Percentiles rank a stretch among this genome's conserved stretches.
Evolutionary conservation across 176 grass and related monocot species (phyloP).

Genomic region (Alloteropsis semialata): DNA sequence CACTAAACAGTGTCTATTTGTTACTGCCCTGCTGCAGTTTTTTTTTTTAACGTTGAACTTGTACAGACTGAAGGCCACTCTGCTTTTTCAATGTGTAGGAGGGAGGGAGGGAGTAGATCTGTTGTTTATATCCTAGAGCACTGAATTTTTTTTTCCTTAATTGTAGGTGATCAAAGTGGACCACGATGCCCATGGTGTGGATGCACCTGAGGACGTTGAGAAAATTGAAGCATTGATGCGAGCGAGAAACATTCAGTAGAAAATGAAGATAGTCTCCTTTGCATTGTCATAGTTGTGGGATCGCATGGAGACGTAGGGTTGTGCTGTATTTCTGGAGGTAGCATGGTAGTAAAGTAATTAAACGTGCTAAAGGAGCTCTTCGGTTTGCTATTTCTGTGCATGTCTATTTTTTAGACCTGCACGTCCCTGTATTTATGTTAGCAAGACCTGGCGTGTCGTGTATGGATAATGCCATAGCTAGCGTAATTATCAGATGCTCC

Average conservation of each 20-base stretch:
- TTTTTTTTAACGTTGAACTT: background rate
- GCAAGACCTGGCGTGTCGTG: no score
- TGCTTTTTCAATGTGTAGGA: background rate
- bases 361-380: no score
- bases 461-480: no score
- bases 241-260: constrained; percentile 69
- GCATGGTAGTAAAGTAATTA: background rate
- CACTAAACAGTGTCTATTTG: background rate
- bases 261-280: background rate
- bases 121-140: no score
- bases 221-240: constrained; percentile 90
- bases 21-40: background rate
- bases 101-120: no score
- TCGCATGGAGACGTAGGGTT: background rate
- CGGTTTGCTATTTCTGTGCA: no score
- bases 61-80: background rate
- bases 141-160: background rate
- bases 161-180: constrained; percentile 95
- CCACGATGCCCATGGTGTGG: constrained; percentile 94
- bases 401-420: no score
- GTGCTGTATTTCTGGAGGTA: background rate
- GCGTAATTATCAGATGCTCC: no score
- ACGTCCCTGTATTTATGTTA: no score
- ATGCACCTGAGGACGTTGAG: constrained; percentile 72
- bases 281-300: background rate